Conservation (phyloP, 1,139 yeast species). For the Meyerozyma carpophila region DNA sequence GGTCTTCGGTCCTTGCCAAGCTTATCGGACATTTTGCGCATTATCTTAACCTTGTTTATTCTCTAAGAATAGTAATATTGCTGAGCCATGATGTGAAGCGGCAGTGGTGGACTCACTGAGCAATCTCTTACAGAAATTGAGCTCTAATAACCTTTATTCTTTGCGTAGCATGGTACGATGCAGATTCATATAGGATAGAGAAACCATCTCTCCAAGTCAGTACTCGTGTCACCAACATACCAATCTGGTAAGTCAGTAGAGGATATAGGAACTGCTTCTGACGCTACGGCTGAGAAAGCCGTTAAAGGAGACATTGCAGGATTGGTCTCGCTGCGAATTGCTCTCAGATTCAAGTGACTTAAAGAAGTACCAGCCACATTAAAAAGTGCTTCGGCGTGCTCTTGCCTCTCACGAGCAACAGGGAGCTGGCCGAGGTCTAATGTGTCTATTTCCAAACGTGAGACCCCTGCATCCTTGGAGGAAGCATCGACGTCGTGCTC, state of each 20-base stretch:
- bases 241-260: background rate
- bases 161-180: background rate
- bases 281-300: constrained; percentile 1
- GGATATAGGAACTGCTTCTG: constrained; percentile 1
- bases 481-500: constrained; percentile 2
- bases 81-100: too few species aligned
- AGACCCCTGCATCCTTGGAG: background rate
- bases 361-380: too few species aligned
- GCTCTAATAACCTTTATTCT: too few species aligned
- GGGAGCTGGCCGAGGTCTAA: background rate
- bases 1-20: too few species aligned
- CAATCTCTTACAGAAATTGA: too few species aligned
- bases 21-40: too few species aligned
- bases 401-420: background rate
- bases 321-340: background rate
- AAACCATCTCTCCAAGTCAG: constrained; percentile 1
- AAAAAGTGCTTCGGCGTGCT: background rate
- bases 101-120: too few species aligned
- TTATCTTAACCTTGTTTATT: too few species aligned
- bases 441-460: background rate
- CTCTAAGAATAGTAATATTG: too few species aligned
- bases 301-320: background rate
- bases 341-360: too few species aligned
- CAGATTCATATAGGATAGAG: constrained; percentile 1
- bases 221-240: background rate